These are phyloP conservation scores for Rhizopogon roseolus DNA, from an alignment of 768 basidiomycete species.

Conservation along the genomic window DNA sequence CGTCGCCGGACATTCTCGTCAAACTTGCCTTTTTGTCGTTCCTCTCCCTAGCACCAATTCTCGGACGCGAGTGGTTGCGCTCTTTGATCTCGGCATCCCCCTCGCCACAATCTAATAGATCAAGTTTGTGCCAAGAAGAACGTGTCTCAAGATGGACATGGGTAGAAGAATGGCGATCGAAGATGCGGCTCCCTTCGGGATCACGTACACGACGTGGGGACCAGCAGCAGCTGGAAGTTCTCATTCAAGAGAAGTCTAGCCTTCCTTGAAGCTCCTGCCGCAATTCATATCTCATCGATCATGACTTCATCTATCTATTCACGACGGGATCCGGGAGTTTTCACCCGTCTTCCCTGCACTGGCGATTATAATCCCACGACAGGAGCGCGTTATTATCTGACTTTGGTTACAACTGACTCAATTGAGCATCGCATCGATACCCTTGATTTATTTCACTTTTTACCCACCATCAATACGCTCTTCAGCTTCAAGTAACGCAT, in stretches of 20 bases:
- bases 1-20: conserved; percentile 76
- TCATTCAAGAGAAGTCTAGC: conserved; percentile 51
- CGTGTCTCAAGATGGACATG: conserved; percentile 48
- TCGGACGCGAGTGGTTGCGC: conserved; percentile 65
- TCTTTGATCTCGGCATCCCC: conserved; percentile 41
- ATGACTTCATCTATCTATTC: conserved; percentile 10
- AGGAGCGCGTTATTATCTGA: conserved; percentile 5
- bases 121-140: conserved; percentile 26
- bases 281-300: conserved; percentile 1
- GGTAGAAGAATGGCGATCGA: conserved; percentile 67
- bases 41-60: conserved; percentile 82
- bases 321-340: neutral
- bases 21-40: conserved; percentile 82
- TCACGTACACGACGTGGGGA: conserved; percentile 42
- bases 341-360: conserved; percentile 1
- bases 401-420: conserved; percentile 8
- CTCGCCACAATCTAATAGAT: conserved; percentile 13
- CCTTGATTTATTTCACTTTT: conserved; percentile 25
- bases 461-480: conserved; percentile 17
- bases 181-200: conserved; percentile 50
- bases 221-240: conserved; percentile 42
- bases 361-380: conserved; percentile 4
- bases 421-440: conserved; percentile 22
- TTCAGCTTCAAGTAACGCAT: conserved; percentile 10
- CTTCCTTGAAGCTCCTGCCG: conserved; percentile 15